Conservation (phyloP, 2,329 filamentous ascomycete species). For the Polytolypa hystricis region DNA sequence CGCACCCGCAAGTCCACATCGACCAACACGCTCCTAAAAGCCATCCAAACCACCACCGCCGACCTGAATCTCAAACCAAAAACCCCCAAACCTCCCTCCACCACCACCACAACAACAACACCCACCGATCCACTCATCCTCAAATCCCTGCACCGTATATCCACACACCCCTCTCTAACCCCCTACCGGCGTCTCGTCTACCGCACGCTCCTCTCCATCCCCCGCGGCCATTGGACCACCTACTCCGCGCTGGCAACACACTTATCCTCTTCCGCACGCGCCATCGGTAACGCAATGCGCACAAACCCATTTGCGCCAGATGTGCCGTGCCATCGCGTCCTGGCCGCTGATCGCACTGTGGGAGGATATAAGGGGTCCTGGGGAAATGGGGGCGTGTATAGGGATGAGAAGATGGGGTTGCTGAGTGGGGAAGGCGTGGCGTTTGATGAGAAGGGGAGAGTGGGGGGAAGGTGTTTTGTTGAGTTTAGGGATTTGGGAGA, state of each 20-base stretch:
- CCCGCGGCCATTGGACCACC: conserved; percentile 61
- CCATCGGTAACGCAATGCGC: conserved; percentile 65
- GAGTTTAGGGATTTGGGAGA: conserved; percentile 19
- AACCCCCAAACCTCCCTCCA: too few relatives aligned
- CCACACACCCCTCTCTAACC: conserved; percentile 36
- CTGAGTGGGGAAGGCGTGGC: conserved; percentile 33
- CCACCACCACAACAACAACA: neutral
- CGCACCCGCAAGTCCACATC: too few relatives aligned
- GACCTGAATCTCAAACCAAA: too few relatives aligned
- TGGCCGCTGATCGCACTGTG: conserved; percentile 56
- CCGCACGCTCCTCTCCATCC: conserved; percentile 63
- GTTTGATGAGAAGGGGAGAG: conserved; percentile 35
- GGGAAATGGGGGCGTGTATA: conserved; percentile 35
- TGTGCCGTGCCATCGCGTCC: conserved; percentile 71
- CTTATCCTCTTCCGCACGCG: conserved; percentile 60
- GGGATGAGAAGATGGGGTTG: conserved; percentile 31
- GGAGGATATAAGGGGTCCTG: conserved; percentile 43
- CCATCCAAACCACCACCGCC: too few relatives aligned
- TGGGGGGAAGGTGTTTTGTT: conserved; percentile 23
- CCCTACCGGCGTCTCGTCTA: conserved; percentile 50
- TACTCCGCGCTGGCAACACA: conserved; percentile 62
- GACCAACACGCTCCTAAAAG: too few relatives aligned
- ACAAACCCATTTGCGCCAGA: conserved; percentile 71
- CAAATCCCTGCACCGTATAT: conserved; percentile 31
- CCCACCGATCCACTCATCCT: conserved; percentile 1